Evolutionary conservation across 2,329 filamentous ascomycete genomes (phyloP).

Genomic region (Pezicula radicicola): DNA sequence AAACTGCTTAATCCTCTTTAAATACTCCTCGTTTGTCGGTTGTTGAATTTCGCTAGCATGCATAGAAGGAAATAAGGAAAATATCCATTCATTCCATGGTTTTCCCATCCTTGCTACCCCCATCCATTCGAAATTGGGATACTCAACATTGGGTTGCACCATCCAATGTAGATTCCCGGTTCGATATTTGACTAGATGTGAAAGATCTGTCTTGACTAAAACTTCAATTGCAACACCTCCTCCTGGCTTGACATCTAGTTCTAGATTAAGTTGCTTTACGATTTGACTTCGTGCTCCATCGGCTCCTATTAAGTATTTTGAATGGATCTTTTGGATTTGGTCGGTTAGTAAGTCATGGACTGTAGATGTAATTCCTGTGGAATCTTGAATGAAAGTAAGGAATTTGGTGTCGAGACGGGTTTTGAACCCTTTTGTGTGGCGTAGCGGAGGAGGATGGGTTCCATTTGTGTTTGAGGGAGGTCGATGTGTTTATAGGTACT

Average conservation of each 20-base stretch:
- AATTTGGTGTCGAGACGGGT: conserved; percentile 37
- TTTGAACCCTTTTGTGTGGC: conserved; percentile 35
- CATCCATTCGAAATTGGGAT: conserved; percentile 48
- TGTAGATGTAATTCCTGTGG: conserved; percentile 20
- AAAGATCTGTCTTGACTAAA: conserved; percentile 44
- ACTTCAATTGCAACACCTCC: conserved; percentile 46
- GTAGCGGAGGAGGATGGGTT: conserved; percentile 37
- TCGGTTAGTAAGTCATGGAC: conserved; percentile 31
- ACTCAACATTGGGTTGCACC: conserved; percentile 47
- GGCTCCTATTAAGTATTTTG: conserved; percentile 54
- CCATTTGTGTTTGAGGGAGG: conserved; percentile 41
- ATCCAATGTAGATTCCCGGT: conserved; percentile 58
- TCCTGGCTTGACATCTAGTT: conserved; percentile 37
- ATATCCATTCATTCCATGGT: conserved; percentile 59
- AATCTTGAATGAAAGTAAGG: conserved; percentile 20
- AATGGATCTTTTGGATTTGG: conserved; percentile 38
- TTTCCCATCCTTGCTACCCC: conserved; percentile 55
- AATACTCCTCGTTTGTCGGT: conserved; percentile 41
- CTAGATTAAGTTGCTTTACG: conserved; percentile 40
- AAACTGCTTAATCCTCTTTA: conserved; percentile 40
- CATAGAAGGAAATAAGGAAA: conserved; percentile 43
- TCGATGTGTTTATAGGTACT: conserved; percentile 37
- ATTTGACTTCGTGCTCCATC: conserved; percentile 46
- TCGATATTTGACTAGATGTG: conserved; percentile 42
- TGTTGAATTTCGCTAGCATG: conserved; percentile 30